These are phyloP conservation scores for Suillus placidus DNA, from an alignment of 768 basidiomycete species.

Conservation along the genomic window DNA sequence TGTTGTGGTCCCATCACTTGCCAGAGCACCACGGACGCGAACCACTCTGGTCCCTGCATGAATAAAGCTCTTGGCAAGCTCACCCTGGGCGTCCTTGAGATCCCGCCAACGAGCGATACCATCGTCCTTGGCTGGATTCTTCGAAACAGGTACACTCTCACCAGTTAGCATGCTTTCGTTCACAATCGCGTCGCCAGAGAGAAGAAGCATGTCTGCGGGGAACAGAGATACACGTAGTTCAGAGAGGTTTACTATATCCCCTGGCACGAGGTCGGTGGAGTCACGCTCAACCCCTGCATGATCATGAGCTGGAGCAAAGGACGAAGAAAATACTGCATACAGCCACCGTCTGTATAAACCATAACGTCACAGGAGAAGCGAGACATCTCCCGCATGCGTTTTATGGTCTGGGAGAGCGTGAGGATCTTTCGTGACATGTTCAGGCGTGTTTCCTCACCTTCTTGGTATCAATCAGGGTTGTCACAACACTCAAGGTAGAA, in stretches of 20 bases:
- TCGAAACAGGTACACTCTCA: conserved; percentile 96
- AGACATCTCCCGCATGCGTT: conserved; percentile 96
- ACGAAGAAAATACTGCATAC: conserved; percentile 46
- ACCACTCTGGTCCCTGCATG: conserved; percentile 92
- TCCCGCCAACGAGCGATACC: conserved; percentile 73
- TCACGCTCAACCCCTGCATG: conserved; percentile 66
- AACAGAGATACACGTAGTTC: conserved; percentile 70
- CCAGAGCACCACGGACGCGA: conserved; percentile 69
- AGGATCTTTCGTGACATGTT: conserved; percentile 5
- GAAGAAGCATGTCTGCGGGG: conserved; percentile 89
- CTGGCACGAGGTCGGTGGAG: conserved; percentile 83
- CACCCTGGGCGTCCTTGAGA: conserved; percentile 56
- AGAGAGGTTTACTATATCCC: conserved; percentile 91
- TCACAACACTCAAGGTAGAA: conserved; percentile 77
- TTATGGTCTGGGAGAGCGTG: conserved; percentile 65
- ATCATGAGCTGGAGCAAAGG: conserved; percentile 6
- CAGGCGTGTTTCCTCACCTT: conserved; percentile 53
- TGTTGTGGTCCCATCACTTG: conserved; percentile 52
- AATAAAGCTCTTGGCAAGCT: conserved; percentile 80
- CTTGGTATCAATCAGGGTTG: conserved; percentile 90
- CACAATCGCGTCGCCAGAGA: conserved; percentile 96
- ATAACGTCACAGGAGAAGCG: conserved; percentile 79
- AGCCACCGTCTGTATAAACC: conserved; percentile 68
- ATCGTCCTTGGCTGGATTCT: conserved; percentile 80
- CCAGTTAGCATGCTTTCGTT: conserved; percentile 99